Evolutionary conservation across 169 alveolate genomes (phyloP).

Genomic region (Cystoisospora suis): DNA sequence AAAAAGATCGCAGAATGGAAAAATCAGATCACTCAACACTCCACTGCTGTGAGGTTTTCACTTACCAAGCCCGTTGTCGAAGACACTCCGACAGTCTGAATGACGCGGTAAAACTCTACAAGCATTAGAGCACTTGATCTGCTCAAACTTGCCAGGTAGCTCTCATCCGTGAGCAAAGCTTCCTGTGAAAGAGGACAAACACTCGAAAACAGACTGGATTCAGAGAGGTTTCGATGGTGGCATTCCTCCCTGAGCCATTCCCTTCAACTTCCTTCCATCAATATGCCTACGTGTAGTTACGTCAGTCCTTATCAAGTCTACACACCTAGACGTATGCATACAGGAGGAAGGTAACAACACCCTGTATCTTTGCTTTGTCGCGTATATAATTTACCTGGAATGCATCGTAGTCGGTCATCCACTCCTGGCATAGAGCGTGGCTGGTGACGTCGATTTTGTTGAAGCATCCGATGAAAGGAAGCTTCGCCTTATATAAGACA

Average conservation of each 20-base stretch:
- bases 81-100: constrained; percentile 29
- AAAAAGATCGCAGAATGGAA: neutral
- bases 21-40: no score
- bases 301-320: neutral
- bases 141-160: constrained; percentile 57
- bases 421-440: constrained; percentile 40
- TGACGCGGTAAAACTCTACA: constrained; percentile 65
- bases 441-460: constrained; percentile 92
- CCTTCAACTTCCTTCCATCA: no score
- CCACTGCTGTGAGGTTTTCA: neutral
- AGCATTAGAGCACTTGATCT: constrained; percentile 67
- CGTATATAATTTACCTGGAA: neutral
- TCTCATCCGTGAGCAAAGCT: constrained; percentile 42
- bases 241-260: no score
- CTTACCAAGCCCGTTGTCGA: constrained; percentile 17
- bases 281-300: neutral
- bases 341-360: neutral
- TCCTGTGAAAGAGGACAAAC: constrained; percentile 12
- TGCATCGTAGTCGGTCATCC: constrained; percentile 64
- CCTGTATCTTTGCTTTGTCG: neutral
- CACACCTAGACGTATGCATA: neutral
- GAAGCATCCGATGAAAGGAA: constrained; percentile 93
- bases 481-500: constrained; percentile 92
- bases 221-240: neutral
- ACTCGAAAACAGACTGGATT: neutral